Conservation (phyloP, 805 yeast species). For the Candida yuanshanica region DNA sequence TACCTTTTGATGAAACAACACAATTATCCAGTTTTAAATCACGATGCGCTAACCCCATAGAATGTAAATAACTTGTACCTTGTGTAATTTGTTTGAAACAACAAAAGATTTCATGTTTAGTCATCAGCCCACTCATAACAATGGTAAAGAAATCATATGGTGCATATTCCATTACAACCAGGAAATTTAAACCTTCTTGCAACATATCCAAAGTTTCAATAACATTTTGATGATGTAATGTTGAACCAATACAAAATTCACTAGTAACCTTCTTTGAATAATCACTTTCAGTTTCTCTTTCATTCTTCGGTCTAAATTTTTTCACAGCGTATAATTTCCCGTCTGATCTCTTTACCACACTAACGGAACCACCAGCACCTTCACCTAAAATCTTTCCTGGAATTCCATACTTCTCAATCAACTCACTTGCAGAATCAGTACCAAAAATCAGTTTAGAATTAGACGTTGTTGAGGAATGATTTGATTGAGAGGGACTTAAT, state of each 20-base stretch:
- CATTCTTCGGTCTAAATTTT: slow-evolving; percentile 65
- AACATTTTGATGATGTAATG: slow-evolving; percentile 71
- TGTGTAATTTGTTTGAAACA: slow-evolving; percentile 74
- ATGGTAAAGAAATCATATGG: slow-evolving; percentile 88
- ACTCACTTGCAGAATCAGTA: slow-evolving; percentile 32
- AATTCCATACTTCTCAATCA: slow-evolving; percentile 64
- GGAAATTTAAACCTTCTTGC: slow-evolving; percentile 55
- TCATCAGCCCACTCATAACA: slow-evolving; percentile 85
- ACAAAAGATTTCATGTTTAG: slow-evolving; percentile 63
- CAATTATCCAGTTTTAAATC: slow-evolving; percentile 92
- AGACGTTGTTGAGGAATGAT: slow-evolving; percentile 5
- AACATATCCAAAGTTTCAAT: slow-evolving; percentile 78
- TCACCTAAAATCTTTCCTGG: slow-evolving; percentile 75
- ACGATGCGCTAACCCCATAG: slow-evolving; percentile 84
- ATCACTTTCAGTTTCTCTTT: slow-evolving; percentile 58
- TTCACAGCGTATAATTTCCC: slow-evolving; percentile 76
- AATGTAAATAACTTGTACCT: slow-evolving; percentile 75
- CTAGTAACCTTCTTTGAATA: slow-evolving; percentile 74
- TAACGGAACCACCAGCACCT: slow-evolving; percentile 95
- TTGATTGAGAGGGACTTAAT: slow-evolving; percentile 20
- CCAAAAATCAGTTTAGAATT: slow-evolving; percentile 31
- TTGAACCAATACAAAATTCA: slow-evolving; percentile 79
- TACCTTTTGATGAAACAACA: slow-evolving; percentile 70
- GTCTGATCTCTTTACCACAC: slow-evolving; percentile 59
- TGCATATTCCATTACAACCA: slow-evolving; percentile 89